Evolutionary conservation across 2,329 filamentous ascomycete genomes (phyloP), one percentile per base, ranked within the genome.

Genomic region (Orbilia javanica): DNA sequence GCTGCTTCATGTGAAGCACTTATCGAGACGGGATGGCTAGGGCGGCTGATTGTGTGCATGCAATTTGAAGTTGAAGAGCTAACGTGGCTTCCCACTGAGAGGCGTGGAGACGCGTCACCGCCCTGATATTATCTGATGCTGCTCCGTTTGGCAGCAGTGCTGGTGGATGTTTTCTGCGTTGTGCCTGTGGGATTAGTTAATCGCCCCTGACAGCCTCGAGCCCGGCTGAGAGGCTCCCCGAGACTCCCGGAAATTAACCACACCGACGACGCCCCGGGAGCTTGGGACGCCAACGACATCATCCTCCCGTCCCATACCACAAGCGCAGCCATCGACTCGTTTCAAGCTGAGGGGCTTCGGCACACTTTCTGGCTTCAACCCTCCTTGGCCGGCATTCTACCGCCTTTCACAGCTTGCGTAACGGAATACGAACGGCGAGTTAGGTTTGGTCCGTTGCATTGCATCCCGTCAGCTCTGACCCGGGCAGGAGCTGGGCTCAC

Each of bases 281-380:
- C 52, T 36, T 57, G 0, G 29, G 6, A 53, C 50, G 25, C 50
- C 13, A 53, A 25, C 52, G 29, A 36, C 52, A 36, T 36, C 52
- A 57, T 36, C 27, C 6, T 36, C 52, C 55, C 20, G 27, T 27
- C 1, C 31, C 20, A 15, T 11, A 39, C 52, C 55, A 27, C 18
- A 60, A 42, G 55, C 42, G 55, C 55, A 57, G 31, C 18, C 42
- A 42, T 60, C 55, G 31, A 11, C 55, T 34, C 55, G 34, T 60
- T 60, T 60, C 31, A 42, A 34, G 55, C 55, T 60, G 55, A 60
- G 52, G n/a, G 52, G 52, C 29, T 57, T 39, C 52, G 52, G 52
- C 52, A 36, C n/a, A 31, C n/a, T 57, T 39, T 22, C 36, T 39
- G 18, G 39, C n/a, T 15, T 36, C 6, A 15, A 53, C 13, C 13